These are phyloP conservation scores for Dimocarpus longan DNA, from an alignment of 345 rosid species.

Conservation along the genomic window DNA sequence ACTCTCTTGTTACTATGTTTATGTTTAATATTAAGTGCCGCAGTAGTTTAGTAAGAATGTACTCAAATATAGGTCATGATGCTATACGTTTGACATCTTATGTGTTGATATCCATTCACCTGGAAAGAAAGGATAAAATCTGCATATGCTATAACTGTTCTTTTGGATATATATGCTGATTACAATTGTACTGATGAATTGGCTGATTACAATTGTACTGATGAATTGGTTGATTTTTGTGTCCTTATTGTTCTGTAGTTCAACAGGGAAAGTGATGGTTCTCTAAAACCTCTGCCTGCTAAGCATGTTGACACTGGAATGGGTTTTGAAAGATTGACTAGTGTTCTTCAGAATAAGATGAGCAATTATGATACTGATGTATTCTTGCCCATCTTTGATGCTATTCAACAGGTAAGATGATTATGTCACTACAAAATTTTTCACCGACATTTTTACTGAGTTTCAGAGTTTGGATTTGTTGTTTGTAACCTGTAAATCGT, in stretches of 20 bases:
- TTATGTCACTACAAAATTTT: not conserved
- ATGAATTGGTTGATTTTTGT: not conserved
- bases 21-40: not conserved
- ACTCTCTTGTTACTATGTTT: not conserved
- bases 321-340: slow-evolving; percentile 97
- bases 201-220: not conserved
- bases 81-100: not conserved
- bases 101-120: not conserved
- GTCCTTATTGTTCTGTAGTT: slow-evolving; percentile 49
- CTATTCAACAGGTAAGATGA: slow-evolving; percentile 70
- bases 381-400: slow-evolving; percentile 88
- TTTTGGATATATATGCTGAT: not conserved
- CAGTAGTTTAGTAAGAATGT: not conserved
- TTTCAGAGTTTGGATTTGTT: not conserved
- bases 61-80: not conserved
- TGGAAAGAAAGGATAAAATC: not conserved
- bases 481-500: not conserved
- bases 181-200: not conserved
- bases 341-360: slow-evolving; percentile 92
- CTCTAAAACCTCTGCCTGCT: slow-evolving; percentile 85
- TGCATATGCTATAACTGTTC: not conserved
- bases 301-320: slow-evolving; percentile 98
- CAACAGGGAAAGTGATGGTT: slow-evolving; percentile 88
- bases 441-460: not conserved
- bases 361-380: slow-evolving; percentile 99